Evolutionary conservation across 768 basidiomycete species (phyloP).

Genomic region (Naganishia onofrii): DNA sequence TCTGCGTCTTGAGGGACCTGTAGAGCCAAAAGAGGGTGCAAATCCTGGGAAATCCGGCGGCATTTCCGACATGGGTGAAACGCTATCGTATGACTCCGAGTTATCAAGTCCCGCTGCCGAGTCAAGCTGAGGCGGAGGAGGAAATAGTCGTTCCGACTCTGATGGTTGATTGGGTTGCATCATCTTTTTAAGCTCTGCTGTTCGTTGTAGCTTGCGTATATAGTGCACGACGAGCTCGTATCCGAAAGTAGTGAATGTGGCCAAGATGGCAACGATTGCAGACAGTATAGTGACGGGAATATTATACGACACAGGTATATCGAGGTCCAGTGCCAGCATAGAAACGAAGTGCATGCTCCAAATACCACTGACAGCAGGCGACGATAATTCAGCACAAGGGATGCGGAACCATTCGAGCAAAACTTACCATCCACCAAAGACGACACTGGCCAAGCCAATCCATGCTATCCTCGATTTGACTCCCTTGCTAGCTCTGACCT

Average conservation of each 20-base stretch:
- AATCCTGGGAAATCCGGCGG: neutral
- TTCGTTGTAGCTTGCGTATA: constrained; percentile 6
- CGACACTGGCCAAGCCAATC: constrained; percentile 23
- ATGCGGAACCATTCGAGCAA: neutral
- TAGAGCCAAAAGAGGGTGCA: neutral
- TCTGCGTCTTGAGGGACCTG: neutral
- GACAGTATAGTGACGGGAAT: constrained; percentile 19
- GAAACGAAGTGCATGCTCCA: constrained; percentile 28
- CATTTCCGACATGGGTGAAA: constrained; percentile 6
- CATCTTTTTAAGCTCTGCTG: constrained; percentile 7
- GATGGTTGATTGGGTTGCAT: neutral
- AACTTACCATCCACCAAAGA: constrained; percentile 29
- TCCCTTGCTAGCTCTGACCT: constrained; percentile 22
- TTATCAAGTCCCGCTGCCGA: constrained; percentile 4
- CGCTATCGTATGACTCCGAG: neutral
- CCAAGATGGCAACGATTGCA: constrained; percentile 23
- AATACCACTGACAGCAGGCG: neutral
- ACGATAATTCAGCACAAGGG: neutral
- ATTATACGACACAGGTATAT: constrained; percentile 21
- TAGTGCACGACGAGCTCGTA: constrained; percentile 25
- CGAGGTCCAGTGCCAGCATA: constrained; percentile 20
- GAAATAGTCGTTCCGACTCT: neutral
- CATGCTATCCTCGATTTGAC: constrained; percentile 16
- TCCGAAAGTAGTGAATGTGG: constrained; percentile 24
- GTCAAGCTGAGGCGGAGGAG: neutral